Evolutionary conservation across 345 rosid species (phyloP).

Genomic region (Ailanthus altissimus): DNA sequence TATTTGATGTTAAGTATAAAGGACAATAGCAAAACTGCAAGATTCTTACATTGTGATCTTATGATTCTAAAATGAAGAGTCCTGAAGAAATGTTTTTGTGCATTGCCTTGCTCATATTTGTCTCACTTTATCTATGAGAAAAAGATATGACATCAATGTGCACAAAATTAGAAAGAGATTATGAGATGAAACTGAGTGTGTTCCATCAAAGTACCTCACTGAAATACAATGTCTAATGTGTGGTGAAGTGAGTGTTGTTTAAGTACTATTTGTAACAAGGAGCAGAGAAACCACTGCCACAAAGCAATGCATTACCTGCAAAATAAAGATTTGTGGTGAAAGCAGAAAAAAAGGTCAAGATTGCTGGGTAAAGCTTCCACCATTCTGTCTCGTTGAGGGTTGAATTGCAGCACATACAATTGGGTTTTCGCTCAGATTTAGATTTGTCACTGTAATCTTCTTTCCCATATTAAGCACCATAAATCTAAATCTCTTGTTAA

Average conservation of each 20-base stretch:
- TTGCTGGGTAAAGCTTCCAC: neutral
- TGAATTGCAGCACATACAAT: neutral
- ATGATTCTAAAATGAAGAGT: no score
- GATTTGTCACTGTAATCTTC: neutral
- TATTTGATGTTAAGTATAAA: neutral
- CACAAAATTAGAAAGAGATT: neutral
- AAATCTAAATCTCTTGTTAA: neutral
- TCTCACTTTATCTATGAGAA: neutral
- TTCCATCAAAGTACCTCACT: neutral
- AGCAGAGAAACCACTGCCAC: neutral
- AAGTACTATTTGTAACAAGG: neutral
- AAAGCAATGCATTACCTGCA: neutral
- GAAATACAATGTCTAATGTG: neutral
- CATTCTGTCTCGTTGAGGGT: neutral
- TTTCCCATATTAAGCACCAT: neutral
- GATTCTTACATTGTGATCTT: neutral
- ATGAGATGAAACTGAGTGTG: neutral
- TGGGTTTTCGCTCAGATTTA: neutral
- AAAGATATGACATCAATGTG: neutral
- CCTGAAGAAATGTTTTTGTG: neutral
- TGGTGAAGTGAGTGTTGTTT: neutral
- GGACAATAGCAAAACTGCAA: neutral
- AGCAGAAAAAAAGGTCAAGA: neutral
- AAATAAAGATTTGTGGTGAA: neutral
- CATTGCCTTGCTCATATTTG: neutral